Percentiles rank a stretch among this genome's conserved stretches.
Evolutionary conservation across 768 basidiomycete species (phyloP).

Genomic region (Tulasnella sp.): DNA sequence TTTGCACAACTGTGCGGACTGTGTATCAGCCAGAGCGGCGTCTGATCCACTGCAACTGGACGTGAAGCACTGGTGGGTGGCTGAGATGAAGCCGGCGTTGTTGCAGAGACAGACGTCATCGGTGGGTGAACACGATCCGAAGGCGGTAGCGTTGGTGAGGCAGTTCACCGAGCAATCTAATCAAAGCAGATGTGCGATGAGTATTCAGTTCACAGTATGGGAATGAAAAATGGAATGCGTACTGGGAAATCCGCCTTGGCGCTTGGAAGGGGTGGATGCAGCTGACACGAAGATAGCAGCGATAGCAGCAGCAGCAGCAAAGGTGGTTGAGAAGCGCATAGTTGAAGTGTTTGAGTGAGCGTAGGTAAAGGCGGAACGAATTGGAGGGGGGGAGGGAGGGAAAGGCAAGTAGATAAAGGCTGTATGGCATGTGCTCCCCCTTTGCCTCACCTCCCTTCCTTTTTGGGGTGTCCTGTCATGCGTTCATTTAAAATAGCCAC

Average conservation of each 20-base stretch:
- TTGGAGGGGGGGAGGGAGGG: no score
- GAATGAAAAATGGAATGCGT: no score
- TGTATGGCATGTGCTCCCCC: no score
- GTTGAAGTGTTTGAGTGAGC: conserved; percentile 22
- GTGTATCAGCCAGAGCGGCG: not conserved
- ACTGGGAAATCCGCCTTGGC: conserved; percentile 10
- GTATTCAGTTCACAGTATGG: not conserved
- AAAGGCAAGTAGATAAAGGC: no score
- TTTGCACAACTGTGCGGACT: not conserved
- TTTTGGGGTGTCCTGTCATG: no score
- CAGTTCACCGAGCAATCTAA: conserved; percentile 8
- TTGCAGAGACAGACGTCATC: conserved; percentile 54
- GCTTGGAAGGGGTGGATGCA: conserved; percentile 29
- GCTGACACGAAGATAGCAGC: conserved; percentile 30
- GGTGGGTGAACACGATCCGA: conserved; percentile 36
- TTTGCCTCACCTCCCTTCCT: no score
- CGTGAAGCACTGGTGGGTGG: conserved; percentile 1
- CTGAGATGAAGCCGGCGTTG: conserved; percentile 19
- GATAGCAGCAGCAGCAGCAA: conserved; percentile 28
- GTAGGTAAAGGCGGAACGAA: no score
- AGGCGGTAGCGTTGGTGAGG: not conserved
- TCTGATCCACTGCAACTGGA: not conserved
- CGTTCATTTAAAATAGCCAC: no score
- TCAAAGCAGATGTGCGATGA: not conserved
- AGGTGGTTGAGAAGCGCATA: conserved; percentile 46